Evolutionary conservation across 2,329 filamentous ascomycete species (phyloP), one percentile per base, ranked within the genome.

Genomic region (Sporothrix variecibatus): DNA sequence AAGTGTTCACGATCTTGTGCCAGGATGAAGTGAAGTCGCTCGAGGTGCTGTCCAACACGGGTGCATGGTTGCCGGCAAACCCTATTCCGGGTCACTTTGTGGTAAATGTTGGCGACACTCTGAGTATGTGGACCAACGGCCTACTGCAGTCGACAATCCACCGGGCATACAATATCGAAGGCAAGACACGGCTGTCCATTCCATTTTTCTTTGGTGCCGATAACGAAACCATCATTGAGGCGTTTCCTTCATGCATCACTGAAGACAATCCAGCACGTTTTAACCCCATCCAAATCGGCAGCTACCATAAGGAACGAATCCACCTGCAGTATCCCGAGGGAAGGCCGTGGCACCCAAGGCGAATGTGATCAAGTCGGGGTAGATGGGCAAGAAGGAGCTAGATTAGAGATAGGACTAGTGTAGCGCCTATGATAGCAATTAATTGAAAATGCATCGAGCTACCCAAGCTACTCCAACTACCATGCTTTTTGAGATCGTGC

Each of bases 91-190:
- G 56, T 23, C 56, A 60, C 17, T 60, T 60, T 34, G 26, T 60
- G 12, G 56, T 60, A 0, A 60, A 60, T 17, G 56, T 60, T 23
- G 56, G 56, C 26, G 56, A 60, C 56, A 60, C 56, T 3, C 26
- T 60, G 9, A 60, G 26, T 26, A 60, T 60, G 56, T 60, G 56
- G 56, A 60, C 56, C 56, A 60, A 60, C 56, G 56, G 56, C 56
- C 56, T 60, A 12, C 56, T 60, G 26, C 56, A 60, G 56, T 60
- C 56, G 11, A 60, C 56, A 1, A 60, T 60, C 56, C 56, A 60
- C 15, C 56, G 56, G 56, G 56, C 56, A 31, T 60, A 60, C 26
- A 60, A 60, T 23, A 60, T 60, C 26, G 56, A 60, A 23, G 56
- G 56, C 26, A 60, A 60, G 56, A 60, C 56, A 17, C 56, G 56